Percentiles rank a stretch among this genome's conserved stretches.
Evolutionary conservation across 192 early-diverging fungal genomes (phyloP).

Genomic region (Borealophlyctis nickersoniae): DNA sequence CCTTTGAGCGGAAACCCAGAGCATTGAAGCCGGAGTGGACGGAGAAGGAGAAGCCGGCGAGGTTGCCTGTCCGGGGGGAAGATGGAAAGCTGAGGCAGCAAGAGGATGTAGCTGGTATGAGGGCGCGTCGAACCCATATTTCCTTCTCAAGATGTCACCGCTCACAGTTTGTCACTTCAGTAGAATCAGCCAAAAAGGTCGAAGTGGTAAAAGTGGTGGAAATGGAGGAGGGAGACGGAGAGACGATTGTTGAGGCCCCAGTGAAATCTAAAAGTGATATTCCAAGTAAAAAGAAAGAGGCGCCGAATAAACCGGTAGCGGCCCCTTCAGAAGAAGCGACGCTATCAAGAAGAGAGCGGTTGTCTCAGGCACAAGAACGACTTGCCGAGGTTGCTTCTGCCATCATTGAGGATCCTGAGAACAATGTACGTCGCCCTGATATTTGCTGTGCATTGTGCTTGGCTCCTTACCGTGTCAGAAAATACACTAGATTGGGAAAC

Average conservation of each 20-base stretch:
- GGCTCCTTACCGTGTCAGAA: too few relatives aligned
- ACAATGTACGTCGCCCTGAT: conserved; percentile 54
- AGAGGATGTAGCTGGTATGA: conserved; percentile 44
- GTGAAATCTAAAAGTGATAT: too few relatives aligned
- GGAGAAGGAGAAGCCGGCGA: conserved; percentile 50
- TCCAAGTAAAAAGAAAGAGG: conserved; percentile 17
- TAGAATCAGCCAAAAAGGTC: too few relatives aligned
- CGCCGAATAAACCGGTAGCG: conserved; percentile 9
- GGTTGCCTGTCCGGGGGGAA: conserved; percentile 67
- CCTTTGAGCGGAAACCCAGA: conserved; percentile 61
- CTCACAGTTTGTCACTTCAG: too few relatives aligned
- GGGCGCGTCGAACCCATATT: too few relatives aligned
- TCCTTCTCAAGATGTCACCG: too few relatives aligned
- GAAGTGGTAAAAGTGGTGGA: too few relatives aligned
- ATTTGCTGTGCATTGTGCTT: too few relatives aligned
- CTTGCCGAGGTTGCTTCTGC: conserved; percentile 75
- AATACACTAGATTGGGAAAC: conserved; percentile 46
- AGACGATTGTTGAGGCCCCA: too few relatives aligned
- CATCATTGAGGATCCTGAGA: conserved; percentile 82
- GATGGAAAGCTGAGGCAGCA: conserved; percentile 52
- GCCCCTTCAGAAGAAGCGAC: conserved; percentile 1
- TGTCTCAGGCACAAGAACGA: conserved; percentile 57
- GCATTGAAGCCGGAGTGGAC: conserved; percentile 51
- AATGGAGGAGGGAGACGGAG: conserved; percentile 10
- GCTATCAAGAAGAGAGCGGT: too few relatives aligned